These are phyloP conservation scores for Pseudogymnoascus sp. DNA, from an alignment of 2,329 filamentous ascomycete genomes.

Conservation along the genomic window DNA sequence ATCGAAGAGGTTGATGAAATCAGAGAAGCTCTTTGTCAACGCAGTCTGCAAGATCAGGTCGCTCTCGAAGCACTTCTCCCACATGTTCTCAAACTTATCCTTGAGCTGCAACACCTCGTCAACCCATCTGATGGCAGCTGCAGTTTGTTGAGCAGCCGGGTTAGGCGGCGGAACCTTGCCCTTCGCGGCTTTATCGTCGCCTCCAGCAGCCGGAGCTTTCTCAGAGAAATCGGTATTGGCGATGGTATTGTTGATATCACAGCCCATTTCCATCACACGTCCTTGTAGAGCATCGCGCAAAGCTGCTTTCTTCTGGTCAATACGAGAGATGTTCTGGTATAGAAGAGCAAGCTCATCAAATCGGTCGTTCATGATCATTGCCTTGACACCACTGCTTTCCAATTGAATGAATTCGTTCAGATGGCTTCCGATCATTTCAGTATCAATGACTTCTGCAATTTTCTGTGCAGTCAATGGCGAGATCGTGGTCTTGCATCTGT, in stretches of 20 bases:
- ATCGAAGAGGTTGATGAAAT: constrained; percentile 87
- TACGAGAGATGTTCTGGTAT: constrained; percentile 68
- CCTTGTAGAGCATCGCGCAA: constrained; percentile 64
- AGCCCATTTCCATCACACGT: constrained; percentile 71
- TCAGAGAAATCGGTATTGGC: constrained; percentile 47
- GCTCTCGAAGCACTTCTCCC: constrained; percentile 60
- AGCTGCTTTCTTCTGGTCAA: constrained; percentile 65
- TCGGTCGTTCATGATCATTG: constrained; percentile 89
- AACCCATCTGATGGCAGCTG: constrained; percentile 88
- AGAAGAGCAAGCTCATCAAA: constrained; percentile 70
- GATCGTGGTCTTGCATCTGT: constrained; percentile 75
- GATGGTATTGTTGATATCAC: constrained; percentile 68
- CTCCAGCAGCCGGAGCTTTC: constrained; percentile 28
- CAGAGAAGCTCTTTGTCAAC: constrained; percentile 77
- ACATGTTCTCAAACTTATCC: constrained; percentile 79
- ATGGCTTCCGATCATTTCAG: constrained; percentile 69
- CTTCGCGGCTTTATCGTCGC: constrained; percentile 42
- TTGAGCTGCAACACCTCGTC: constrained; percentile 82
- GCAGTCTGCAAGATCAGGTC: constrained; percentile 75
- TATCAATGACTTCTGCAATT: constrained; percentile 69
- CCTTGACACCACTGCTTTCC: constrained; percentile 73
- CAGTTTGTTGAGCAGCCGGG: constrained; percentile 68
- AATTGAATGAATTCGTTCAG: constrained; percentile 76
- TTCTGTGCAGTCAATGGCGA: constrained; percentile 61
- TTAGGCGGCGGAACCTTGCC: constrained; percentile 42